Evolutionary conservation across 768 basidiomycete species (phyloP).

Genomic region (Leccinum variicolor): DNA sequence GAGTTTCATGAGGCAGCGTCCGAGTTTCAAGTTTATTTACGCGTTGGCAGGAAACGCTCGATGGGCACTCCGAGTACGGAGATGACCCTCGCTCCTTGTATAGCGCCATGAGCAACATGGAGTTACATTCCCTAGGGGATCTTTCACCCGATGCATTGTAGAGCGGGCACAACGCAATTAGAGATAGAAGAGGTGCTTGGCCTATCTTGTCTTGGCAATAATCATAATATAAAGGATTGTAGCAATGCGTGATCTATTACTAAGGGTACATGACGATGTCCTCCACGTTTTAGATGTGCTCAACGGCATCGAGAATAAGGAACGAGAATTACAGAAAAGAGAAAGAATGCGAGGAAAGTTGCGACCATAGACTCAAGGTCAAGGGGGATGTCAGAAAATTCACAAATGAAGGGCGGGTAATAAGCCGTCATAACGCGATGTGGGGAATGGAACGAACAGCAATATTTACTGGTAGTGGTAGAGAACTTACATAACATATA

Average conservation of each 20-base stretch:
- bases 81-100: constrained; percentile 64
- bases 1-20: constrained; percentile 23
- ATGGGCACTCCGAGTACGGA: constrained; percentile 67
- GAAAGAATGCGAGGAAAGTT: constrained; percentile 2
- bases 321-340: constrained; percentile 10
- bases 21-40: constrained; percentile 2
- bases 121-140: constrained; percentile 59
- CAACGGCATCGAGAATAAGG: constrained; percentile 14
- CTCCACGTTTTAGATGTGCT: constrained; percentile 33
- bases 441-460: neutral
- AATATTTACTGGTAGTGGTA: neutral
- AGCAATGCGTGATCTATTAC: constrained; percentile 37
- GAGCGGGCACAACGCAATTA: neutral
- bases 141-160: constrained; percentile 71
- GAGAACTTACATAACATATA: constrained; percentile 65
- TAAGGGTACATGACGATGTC: constrained; percentile 34
- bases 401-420: constrained; percentile 5
- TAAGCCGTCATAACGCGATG: constrained; percentile 1
- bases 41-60: constrained; percentile 61
- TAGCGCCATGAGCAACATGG: constrained; percentile 57
- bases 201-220: constrained; percentile 14
- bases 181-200: neutral
- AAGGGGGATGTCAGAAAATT: constrained; percentile 18
- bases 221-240: constrained; percentile 27
- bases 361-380: neutral